Percentiles rank a stretch among this genome's conserved stretches.
Conservation (phyloP, 495 filamentous ascomycete species). For the Penicillium nucicola region DNA sequence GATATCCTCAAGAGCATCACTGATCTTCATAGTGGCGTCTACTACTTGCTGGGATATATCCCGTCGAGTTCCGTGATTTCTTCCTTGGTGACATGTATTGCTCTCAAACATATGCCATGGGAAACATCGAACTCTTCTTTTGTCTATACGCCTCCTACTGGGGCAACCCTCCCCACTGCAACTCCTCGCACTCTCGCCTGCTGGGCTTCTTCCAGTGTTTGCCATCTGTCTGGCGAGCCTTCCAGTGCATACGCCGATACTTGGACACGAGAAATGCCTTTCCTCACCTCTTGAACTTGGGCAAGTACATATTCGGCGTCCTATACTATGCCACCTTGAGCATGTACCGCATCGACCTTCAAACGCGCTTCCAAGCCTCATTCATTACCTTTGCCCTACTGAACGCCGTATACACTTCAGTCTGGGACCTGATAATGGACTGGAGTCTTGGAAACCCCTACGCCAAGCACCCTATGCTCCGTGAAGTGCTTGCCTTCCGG, state of each 20-base stretch:
- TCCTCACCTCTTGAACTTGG: slow-evolving; percentile 88
- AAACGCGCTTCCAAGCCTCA: slow-evolving; percentile 52
- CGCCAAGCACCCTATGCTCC: slow-evolving; percentile 64
- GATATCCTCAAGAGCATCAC: neutral
- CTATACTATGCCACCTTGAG: slow-evolving; percentile 72
- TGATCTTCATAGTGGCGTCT: slow-evolving; percentile 68
- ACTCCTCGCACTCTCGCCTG: slow-evolving; percentile 77
- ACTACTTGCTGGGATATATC: slow-evolving; percentile 79
- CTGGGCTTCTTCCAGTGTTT: slow-evolving; percentile 84
- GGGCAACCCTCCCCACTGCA: slow-evolving; percentile 70
- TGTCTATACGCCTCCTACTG: slow-evolving; percentile 82
- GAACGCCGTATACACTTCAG: slow-evolving; percentile 76
- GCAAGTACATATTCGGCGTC: slow-evolving; percentile 86
- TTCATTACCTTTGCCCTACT: slow-evolving; percentile 78
- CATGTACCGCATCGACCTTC: slow-evolving; percentile 72
- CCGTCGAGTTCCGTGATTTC: slow-evolving; percentile 95
- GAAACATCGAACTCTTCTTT: slow-evolving; percentile 90
- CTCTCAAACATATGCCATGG: slow-evolving; percentile 84
- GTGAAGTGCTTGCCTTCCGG: slow-evolving; percentile 78
- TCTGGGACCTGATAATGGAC: slow-evolving; percentile 99
- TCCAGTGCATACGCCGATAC: slow-evolving; percentile 91
- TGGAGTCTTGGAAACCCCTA: slow-evolving; percentile 82
- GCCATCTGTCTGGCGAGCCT: slow-evolving; percentile 80
- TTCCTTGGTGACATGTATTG: slow-evolving; percentile 98
- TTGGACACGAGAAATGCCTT: slow-evolving; percentile 81